phyloP scores from a whole-genome alignment of 768 basidiomycete genomes.

The Russula brevipes region DNA sequence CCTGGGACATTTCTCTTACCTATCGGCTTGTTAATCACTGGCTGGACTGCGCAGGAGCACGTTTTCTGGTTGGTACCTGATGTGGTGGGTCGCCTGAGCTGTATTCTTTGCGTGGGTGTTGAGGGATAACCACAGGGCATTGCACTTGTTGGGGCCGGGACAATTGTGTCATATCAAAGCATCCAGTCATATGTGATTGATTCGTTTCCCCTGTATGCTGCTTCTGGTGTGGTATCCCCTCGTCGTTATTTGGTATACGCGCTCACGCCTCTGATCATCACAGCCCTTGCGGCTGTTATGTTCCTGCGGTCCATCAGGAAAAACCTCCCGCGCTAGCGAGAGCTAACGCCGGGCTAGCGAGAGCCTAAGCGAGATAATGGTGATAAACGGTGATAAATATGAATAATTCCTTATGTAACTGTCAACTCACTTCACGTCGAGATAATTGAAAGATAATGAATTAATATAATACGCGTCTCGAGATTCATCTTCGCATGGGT shows the following conservation, averaged over 20 bases:
- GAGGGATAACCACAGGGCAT: conserved; percentile 45
- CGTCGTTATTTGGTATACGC: conserved; percentile 7
- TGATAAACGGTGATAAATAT: too few species aligned
- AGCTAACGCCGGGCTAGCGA: too few species aligned
- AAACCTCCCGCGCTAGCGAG: too few species aligned
- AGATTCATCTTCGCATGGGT: too few species aligned
- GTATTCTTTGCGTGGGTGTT: not conserved
- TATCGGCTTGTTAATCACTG: conserved; percentile 59
- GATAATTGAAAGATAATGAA: too few species aligned
- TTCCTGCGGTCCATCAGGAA: conserved; percentile 63
- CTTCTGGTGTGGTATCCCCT: conserved; percentile 45
- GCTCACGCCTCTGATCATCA: conserved; percentile 13
- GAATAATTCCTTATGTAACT: too few species aligned
- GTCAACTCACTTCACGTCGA: too few species aligned
- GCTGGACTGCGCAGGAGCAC: conserved; percentile 58
- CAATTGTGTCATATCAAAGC: conserved; percentile 54
- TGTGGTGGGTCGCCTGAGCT: conserved; percentile 38
- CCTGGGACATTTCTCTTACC: conserved; percentile 58
- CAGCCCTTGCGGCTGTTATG: conserved; percentile 60
- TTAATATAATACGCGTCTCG: too few species aligned
- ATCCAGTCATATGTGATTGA: conserved; percentile 69
- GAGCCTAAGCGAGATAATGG: too few species aligned
- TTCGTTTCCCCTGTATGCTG: conserved; percentile 58
- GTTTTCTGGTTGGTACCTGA: conserved; percentile 70
- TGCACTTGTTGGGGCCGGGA: conserved; percentile 48